Percentiles rank a stretch among this genome's conserved stretches.
Evolutionary conservation across 2,329 filamentous ascomycete species (phyloP).

Genomic region (Leptographium wingfieldii): DNA sequence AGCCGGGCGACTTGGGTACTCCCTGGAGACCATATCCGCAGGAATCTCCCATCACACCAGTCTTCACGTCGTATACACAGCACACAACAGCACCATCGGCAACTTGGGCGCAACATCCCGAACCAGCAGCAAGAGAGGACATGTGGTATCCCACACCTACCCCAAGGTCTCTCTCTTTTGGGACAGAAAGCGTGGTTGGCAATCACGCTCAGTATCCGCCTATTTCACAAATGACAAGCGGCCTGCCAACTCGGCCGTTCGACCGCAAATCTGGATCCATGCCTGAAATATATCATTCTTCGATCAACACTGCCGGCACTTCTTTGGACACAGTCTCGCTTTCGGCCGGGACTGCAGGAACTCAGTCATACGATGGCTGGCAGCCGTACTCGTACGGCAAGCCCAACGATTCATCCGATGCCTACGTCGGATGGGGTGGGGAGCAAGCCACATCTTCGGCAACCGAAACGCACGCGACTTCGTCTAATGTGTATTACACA

Average conservation of each 20-base stretch:
- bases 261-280: slow-evolving; percentile 29
- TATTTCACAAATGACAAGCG: slow-evolving; percentile 21
- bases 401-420: slow-evolving; percentile 20
- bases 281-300: slow-evolving; percentile 31
- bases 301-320: slow-evolving; percentile 23
- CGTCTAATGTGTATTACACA: slow-evolving; percentile 21
- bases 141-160: slow-evolving; percentile 27
- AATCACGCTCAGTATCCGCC: slow-evolving; percentile 28
- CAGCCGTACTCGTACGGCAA: slow-evolving; percentile 27
- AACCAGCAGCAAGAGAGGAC: slow-evolving; percentile 29
- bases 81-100: slow-evolving; percentile 25
- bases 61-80: slow-evolving; percentile 36
- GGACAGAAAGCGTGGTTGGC: slow-evolving; percentile 26
- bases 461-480: slow-evolving; percentile 14
- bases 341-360: slow-evolving; percentile 24
- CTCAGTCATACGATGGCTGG: not conserved
- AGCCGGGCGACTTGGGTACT: slow-evolving; percentile 28
- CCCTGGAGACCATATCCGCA: slow-evolving; percentile 38
- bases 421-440: slow-evolving; percentile 24
- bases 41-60: slow-evolving; percentile 36
- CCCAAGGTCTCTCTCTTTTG: slow-evolving; percentile 35
- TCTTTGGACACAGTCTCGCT: slow-evolving; percentile 23
- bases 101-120: slow-evolving; percentile 29
- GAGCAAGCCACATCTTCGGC: slow-evolving; percentile 14
- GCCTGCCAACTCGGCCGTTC: slow-evolving; percentile 21